Base-by-base conservation (phyloP, 352 stramenopile genomes). In the Phytophthora capsici region DNA sequence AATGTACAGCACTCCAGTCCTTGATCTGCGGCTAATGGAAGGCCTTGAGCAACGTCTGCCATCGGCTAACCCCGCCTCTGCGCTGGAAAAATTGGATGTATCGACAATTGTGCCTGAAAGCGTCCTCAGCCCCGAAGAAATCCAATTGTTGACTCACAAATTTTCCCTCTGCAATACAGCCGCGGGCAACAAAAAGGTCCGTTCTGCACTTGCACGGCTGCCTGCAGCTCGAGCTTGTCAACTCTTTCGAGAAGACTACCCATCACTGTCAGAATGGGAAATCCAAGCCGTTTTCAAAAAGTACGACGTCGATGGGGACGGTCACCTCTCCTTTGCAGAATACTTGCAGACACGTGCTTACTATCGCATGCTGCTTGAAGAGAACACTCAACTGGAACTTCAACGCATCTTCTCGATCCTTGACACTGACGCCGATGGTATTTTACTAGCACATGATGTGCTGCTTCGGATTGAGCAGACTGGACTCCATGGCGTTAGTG, bases 181-280 rank as follows among this genome's bases (percentile, higher is more conserved):
- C 4, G 16, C 34, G 20, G 63, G 69, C 36, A 52, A 38, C 23
- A 73, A 71, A 45, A 86, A 73, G 56, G 50, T 66, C 3, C 63
- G 47, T 63, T 74, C 66, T 66, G 65, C 34, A 62, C 50, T 48
- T 36, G 73, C 20, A 66, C 69, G 34, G 22, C 50, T 91, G 8
- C 57, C 78, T 7, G 50, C 74, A 16, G 51, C 61, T n/a, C 66
- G 84, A 17, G 82, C 82, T 1, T 77, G 73, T n/a, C 76, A 80
- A 55, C 72, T 91, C 16, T 89, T 89, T 34, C 71, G 76, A 43
- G 80, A 89, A 37, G 80, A 91, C 25, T 88, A 87, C 41, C 80
- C 80, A 8, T 67, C 71, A 17, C 59, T 91, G 1, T 91, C 82
- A 6, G 76, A 89, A 36, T 86, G 75, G 71, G 80, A 91, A 45